A percentile compares a stretch with the other conserved stretches of the same genome.
Evolutionary conservation across 225 moss, liverwort and hornwort species (phyloP).

Genomic region (Climacium dendroides): DNA sequence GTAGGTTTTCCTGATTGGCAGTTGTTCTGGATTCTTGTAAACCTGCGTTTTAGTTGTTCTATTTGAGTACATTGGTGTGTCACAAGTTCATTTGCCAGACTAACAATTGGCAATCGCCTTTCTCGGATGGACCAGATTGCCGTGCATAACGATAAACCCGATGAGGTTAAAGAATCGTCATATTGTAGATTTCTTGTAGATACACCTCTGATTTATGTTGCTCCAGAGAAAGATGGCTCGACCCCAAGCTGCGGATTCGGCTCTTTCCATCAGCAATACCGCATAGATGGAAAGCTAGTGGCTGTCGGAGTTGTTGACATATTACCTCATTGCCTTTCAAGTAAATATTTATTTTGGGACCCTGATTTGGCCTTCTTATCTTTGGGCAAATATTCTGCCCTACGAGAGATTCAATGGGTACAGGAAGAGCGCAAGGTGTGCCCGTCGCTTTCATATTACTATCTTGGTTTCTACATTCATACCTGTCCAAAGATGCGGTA

Average conservation of each 20-base stretch:
- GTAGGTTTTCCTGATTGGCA: background rate
- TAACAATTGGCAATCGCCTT: background rate
- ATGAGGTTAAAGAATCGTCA: conserved; percentile 55
- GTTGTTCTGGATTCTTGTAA: background rate
- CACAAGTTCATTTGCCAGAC: background rate
- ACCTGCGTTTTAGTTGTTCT: background rate
- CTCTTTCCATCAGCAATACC: conserved; percentile 97
- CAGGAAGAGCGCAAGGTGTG: conserved; percentile 55
- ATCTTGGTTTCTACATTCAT: conserved; percentile 96
- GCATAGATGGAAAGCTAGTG: conserved; percentile 68
- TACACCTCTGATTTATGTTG: conserved; percentile 59
- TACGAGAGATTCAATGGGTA: conserved; percentile 92
- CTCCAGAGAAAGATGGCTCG: conserved; percentile 58
- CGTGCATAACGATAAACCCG: conserved; percentile 87
- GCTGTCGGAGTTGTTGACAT: conserved; percentile 97
- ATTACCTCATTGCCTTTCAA: conserved; percentile 82
- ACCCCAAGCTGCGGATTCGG: conserved; percentile 86
- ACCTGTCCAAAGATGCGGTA: conserved; percentile 99
- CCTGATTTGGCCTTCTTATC: conserved; percentile 87
- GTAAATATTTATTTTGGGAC: conserved; percentile 98
- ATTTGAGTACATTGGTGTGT: background rate
- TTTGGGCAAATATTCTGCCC: conserved; percentile 80
- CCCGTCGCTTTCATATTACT: conserved; percentile 63
- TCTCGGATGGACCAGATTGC: conserved; percentile 33
- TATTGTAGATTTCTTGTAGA: conserved; percentile 83